Percentiles rank a stretch among this genome's conserved stretches.
These are phyloP conservation scores for Pestalotiopsis sp. DNA, from an alignment of 2,329 filamentous ascomycete species.

Conservation along the genomic window DNA sequence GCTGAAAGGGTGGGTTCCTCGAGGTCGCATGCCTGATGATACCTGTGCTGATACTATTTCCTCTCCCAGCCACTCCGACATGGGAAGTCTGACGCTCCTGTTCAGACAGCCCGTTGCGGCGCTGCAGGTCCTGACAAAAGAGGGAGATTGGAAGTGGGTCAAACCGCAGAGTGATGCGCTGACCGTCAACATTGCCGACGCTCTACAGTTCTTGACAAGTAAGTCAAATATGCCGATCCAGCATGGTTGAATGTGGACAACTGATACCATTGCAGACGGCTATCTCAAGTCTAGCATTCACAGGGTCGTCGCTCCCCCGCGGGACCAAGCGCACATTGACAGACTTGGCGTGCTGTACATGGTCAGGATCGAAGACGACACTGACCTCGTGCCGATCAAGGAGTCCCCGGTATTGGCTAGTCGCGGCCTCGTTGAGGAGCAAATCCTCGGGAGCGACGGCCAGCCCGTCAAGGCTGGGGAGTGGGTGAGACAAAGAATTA, in stretches of 20 bases:
- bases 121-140: constrained; percentile 46
- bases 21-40: no score
- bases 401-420: constrained; percentile 25
- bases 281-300: constrained; percentile 38
- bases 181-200: constrained; percentile 43
- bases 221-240: no score
- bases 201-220: constrained; percentile 4
- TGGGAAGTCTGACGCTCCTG: constrained; percentile 54
- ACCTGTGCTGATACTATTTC: no score
- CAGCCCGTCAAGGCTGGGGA: no score
- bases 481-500: no score
- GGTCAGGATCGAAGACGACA: constrained; percentile 34
- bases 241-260: constrained; percentile 10
- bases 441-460: no score
- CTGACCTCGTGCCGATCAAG: constrained; percentile 30
- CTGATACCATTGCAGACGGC: constrained; percentile 27
- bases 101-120: constrained; percentile 57
- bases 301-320: constrained; percentile 35
- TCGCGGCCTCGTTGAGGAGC: no score
- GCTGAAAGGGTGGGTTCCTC: no score
- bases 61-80: constrained; percentile 45
- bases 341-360: constrained; percentile 40
- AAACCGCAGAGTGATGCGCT: constrained; percentile 25
- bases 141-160: constrained; percentile 42
- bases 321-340: constrained; percentile 33